A percentile compares a stretch with the other conserved stretches of the same genome.
Evolutionary conservation across 495 filamentous ascomycete genomes (phyloP).

Genomic region (Daldinia bambusicola): DNA sequence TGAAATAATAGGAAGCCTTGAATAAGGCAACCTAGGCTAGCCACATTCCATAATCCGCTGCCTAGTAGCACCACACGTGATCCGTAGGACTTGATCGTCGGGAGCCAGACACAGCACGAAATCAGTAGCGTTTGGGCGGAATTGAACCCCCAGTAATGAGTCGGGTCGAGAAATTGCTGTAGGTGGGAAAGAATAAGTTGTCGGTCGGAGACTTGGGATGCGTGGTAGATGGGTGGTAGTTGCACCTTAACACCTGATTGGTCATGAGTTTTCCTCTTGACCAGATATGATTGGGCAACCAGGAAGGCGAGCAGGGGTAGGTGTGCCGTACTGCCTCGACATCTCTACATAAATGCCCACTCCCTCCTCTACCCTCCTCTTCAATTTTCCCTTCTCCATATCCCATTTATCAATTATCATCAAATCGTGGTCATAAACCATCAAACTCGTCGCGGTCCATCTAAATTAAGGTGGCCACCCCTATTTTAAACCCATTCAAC

Average conservation of each 20-base stretch:
- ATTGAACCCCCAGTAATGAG: background rate
- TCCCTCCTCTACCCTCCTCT: constrained; percentile 36
- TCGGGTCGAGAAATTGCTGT: background rate
- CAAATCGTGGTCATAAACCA: constrained; percentile 19
- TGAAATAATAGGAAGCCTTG: constrained; percentile 21
- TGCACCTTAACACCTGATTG: constrained; percentile 29
- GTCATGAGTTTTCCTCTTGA: constrained; percentile 18
- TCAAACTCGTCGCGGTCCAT: constrained; percentile 25
- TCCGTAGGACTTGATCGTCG: constrained; percentile 34
- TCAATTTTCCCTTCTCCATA: constrained; percentile 21
- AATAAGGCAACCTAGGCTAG: constrained; percentile 34
- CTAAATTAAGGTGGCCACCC: constrained; percentile 18
- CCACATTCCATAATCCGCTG: constrained; percentile 22
- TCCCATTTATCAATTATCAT: constrained; percentile 18
- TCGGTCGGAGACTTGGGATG: background rate
- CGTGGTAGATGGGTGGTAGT: constrained; percentile 21
- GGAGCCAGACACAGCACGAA: background rate
- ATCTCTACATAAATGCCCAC: constrained; percentile 41
- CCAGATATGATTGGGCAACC: constrained; percentile 32
- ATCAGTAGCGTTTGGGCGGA: constrained; percentile 8
- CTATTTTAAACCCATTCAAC: constrained; percentile 4
- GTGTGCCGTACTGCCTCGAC: constrained; percentile 35
- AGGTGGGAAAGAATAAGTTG: background rate
- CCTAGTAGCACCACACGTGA: constrained; percentile 40
- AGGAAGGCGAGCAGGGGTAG: constrained; percentile 7